These are phyloP conservation scores for Sporothrix variecibatus DNA, from an alignment of 2,329 filamentous ascomycete genomes.

Conservation along the genomic window DNA sequence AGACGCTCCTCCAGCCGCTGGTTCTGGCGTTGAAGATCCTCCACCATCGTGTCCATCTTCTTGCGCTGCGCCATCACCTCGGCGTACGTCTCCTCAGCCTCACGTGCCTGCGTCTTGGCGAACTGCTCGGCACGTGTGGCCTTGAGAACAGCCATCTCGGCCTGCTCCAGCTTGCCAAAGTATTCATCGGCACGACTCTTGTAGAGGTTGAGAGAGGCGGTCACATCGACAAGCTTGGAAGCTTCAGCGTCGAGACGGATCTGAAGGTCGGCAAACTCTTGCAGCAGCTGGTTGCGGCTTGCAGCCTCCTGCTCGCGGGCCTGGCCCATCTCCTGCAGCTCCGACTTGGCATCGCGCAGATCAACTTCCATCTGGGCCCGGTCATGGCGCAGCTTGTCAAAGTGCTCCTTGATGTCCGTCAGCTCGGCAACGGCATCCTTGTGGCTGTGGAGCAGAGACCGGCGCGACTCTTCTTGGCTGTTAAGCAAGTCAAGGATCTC, in stretches of 20 bases:
- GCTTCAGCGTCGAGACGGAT: slow-evolving; percentile 88
- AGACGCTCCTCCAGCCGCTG: slow-evolving; percentile 88
- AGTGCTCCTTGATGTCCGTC: slow-evolving; percentile 80
- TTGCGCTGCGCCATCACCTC: slow-evolving; percentile 90
- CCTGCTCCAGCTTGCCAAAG: slow-evolving; percentile 94
- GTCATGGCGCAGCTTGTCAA: slow-evolving; percentile 82
- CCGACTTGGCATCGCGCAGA: slow-evolving; percentile 78
- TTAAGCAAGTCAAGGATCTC: slow-evolving; percentile 91
- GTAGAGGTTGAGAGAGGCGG: slow-evolving; percentile 82
- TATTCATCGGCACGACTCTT: slow-evolving; percentile 93
- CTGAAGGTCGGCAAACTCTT: slow-evolving; percentile 91
- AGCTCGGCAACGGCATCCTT: slow-evolving; percentile 84
- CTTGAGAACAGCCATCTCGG: slow-evolving; percentile 92
- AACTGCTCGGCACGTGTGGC: slow-evolving; percentile 91
- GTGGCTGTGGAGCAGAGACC: slow-evolving; percentile 78
- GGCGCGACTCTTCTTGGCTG: slow-evolving; percentile 86
- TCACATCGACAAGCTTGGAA: slow-evolving; percentile 81
- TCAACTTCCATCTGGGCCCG: slow-evolving; percentile 82
- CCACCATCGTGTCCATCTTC: slow-evolving; percentile 82
- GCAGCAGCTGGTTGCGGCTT: slow-evolving; percentile 83
- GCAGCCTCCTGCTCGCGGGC: slow-evolving; percentile 83
- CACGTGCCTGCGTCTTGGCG: slow-evolving; percentile 82
- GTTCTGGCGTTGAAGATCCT: slow-evolving; percentile 86
- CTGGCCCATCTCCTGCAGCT: slow-evolving; percentile 76
- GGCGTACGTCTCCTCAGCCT: slow-evolving; percentile 88